These are phyloP conservation scores for Sporobolomyces roseus DNA, from an alignment of 768 basidiomycete genomes.

Conservation along the genomic window DNA sequence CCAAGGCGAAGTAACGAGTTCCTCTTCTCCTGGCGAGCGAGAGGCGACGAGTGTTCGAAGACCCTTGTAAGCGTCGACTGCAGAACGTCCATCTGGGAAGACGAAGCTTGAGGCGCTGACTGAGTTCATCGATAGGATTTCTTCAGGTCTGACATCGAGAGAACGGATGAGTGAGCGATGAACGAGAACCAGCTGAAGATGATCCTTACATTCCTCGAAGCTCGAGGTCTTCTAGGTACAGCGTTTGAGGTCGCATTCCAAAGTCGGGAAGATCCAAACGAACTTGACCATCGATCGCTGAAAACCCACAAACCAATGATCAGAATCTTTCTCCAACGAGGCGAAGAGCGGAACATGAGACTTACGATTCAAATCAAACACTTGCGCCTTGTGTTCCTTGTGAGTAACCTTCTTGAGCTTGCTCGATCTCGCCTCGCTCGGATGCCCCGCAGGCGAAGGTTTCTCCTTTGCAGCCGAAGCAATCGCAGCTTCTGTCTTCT, in stretches of 20 bases:
- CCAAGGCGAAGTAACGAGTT: conserved; percentile 69
- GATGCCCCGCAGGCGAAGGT: no score
- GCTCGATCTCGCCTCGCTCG: neutral
- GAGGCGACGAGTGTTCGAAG: conserved; percentile 42
- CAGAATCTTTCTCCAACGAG: neutral
- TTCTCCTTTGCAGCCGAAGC: neutral
- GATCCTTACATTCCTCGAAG: conserved; percentile 24
- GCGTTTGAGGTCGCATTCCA: conserved; percentile 35
- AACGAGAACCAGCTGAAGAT: neutral
- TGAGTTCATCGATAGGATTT: conserved; percentile 38
- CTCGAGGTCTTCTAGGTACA: conserved; percentile 27
- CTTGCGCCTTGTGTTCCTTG: conserved; percentile 9
- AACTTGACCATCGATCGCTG: neutral
- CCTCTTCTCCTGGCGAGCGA: conserved; percentile 52
- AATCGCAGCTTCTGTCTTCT: neutral
- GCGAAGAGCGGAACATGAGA: neutral
- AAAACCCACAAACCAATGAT: neutral
- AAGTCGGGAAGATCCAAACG: conserved; percentile 21
- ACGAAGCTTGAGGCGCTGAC: conserved; percentile 5
- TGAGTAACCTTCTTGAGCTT: neutral
- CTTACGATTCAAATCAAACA: conserved; percentile 42
- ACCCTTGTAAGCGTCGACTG: conserved; percentile 45
- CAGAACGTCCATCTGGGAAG: conserved; percentile 28
- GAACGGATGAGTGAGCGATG: neutral
- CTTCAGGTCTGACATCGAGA: conserved; percentile 28